Evolutionary conservation across 768 basidiomycete species (phyloP).

Genomic region (Agaricus blazei): DNA sequence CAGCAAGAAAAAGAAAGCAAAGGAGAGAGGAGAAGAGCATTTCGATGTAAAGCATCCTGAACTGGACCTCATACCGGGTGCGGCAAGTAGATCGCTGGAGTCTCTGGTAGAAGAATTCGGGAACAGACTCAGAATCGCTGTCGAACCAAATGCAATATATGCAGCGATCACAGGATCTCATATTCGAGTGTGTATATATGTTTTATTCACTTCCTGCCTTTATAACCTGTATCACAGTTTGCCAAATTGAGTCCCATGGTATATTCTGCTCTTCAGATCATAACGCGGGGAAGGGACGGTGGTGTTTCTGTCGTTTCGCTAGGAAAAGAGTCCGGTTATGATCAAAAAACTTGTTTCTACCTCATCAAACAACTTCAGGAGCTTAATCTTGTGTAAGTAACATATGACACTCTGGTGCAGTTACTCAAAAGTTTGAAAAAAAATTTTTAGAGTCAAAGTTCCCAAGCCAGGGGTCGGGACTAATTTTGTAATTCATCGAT

Average conservation of each 20-base stretch:
- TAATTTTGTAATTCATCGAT: conserved; percentile 76
- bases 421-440: not conserved
- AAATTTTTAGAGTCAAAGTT: conserved; percentile 57
- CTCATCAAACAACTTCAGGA: conserved; percentile 72
- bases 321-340: conserved; percentile 73
- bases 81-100: conserved; percentile 47
- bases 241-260: conserved; percentile 81
- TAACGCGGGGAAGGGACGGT: conserved; percentile 74
- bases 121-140: conserved; percentile 63
- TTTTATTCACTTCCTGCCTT: not conserved
- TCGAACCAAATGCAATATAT: conserved; percentile 70
- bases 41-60: conserved; percentile 37
- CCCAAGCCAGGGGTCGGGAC: conserved; percentile 71
- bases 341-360: conserved; percentile 89
- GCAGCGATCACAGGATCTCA: conserved; percentile 83
- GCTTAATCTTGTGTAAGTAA: conserved; percentile 64
- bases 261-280: conserved; percentile 76
- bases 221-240: conserved; percentile 39
- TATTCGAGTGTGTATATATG: conserved; percentile 52
- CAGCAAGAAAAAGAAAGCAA: conserved; percentile 62
- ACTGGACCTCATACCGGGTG: conserved; percentile 52
- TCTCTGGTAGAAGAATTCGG: conserved; percentile 56
- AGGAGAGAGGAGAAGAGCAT: conserved; percentile 47
- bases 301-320: conserved; percentile 78
- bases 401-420: not conserved